Base-by-base conservation (phyloP, 352 stramenopile genomes). In the Phytophthora citrophthora region DNA sequence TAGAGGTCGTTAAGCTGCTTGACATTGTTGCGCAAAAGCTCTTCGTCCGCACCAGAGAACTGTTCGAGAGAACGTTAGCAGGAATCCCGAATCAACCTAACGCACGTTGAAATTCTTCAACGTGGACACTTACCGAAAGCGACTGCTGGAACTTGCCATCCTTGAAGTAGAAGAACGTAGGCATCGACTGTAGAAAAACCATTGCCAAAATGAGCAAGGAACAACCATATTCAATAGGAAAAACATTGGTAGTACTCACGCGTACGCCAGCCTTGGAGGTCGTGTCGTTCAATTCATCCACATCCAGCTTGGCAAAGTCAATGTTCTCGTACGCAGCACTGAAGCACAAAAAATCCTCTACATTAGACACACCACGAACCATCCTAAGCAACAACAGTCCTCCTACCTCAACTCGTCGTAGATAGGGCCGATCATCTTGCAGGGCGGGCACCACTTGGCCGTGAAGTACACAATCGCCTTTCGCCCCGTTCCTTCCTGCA, bases 401-500 rank as follows among this genome's bases (percentile, higher is more conserved):
- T 60, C 70, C 11, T 45, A 94, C 88, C 85, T 95, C 15, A 97
- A 72, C 36, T 94, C 74, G 54, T 94, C 83, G 68, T 90, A 96
- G 60, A 94, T 90, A 8, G 90, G 90, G 6, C 81, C 86, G 59
- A 97, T 96, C 70, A 95, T 87, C 71, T 96, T 96, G 85, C 90
- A 97, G 9, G 90, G 90, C n/a, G 83, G 82, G 52, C 90, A 97
- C 90, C 90, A 97, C 69, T 86, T 89, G 23, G 90, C 89, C 40
- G 83, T 95, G 60, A 96, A 97, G 73, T 97, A 96, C 45, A 96
- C 88, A 44, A 97, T 82, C 9, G 84, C 68, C 54, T 93, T 93
- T 58, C 78, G 70, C 6, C 72, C 81, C 15, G 67, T 86, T 43
- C 84, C 86, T 26, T 85, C 54, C 86, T 93, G 46, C 39, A 62